A percentile compares a stretch with the other conserved stretches of the same genome.
phyloP scores from a whole-genome alignment of 139 green algal species.

The Edaphochlamys debaryana region DNA sequence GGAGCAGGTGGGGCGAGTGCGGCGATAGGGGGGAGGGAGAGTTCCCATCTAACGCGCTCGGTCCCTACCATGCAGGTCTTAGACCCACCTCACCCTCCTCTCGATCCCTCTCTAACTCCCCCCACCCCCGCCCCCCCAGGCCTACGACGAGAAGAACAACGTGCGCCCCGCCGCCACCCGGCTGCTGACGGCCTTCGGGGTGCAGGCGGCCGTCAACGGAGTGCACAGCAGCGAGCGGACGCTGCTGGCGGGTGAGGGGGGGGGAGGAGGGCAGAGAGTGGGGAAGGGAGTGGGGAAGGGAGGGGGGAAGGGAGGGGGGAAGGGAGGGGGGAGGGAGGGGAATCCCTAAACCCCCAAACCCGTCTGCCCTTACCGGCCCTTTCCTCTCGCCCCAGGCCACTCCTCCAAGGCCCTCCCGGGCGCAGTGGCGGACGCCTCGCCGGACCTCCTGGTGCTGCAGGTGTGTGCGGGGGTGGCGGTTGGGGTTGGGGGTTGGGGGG shows the following conservation, averaged over 20 bases:
- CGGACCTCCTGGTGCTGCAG: slow-evolving; percentile 54
- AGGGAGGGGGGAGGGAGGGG: too few relatives aligned
- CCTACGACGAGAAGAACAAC: slow-evolving; percentile 15
- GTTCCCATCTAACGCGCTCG: too few relatives aligned
- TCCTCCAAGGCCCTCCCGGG: slow-evolving; percentile 37
- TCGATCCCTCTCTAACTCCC: too few relatives aligned
- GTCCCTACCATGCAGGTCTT: too few relatives aligned
- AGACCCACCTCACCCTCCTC: too few relatives aligned
- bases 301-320: too few relatives aligned
- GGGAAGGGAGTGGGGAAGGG: background rate
- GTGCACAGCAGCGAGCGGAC: slow-evolving; percentile 43
- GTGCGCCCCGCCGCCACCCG: slow-evolving; percentile 18
- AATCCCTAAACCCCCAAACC: too few relatives aligned
- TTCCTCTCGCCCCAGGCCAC: background rate
- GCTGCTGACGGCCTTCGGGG: slow-evolving; percentile 55
- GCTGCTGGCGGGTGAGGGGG: slow-evolving; percentile 30
- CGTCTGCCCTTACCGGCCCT: background rate
- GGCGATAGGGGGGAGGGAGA: too few relatives aligned
- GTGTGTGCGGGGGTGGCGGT: too few relatives aligned
- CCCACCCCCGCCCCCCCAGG: background rate
- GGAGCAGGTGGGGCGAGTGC: too few relatives aligned
- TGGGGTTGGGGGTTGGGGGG: too few relatives aligned
- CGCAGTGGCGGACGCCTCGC: slow-evolving; percentile 44
- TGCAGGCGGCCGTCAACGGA: slow-evolving; percentile 50
- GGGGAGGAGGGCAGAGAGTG: background rate